Evolutionary conservation across 163 green algal genomes (phyloP).

Genomic region (Scenedesmus sp.): DNA sequence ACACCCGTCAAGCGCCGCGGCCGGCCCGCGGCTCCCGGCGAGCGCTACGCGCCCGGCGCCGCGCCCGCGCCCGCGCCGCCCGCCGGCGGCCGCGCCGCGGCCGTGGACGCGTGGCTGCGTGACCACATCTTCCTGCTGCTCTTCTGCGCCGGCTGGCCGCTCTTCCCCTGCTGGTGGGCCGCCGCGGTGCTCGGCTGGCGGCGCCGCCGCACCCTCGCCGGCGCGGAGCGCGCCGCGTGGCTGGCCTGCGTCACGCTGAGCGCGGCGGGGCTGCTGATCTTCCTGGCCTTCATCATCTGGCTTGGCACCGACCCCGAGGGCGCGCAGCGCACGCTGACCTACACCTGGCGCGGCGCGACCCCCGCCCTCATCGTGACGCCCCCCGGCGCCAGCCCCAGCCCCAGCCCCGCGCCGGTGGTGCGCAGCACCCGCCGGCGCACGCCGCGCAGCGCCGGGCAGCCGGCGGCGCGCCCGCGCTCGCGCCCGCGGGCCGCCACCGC

Average conservation of each 20-base stretch:
- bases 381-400: too few relatives aligned
- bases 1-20: too few relatives aligned
- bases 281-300: slow-evolving; percentile 34
- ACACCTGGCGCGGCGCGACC: too few relatives aligned
- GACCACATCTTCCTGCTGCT: slow-evolving; percentile 4
- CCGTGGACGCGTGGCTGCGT: neutral
- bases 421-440: too few relatives aligned
- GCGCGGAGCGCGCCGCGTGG: neutral
- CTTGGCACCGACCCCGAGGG: slow-evolving; percentile 16
- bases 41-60: slow-evolving; percentile 11
- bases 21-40: too few relatives aligned
- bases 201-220: neutral
- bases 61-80: neutral
- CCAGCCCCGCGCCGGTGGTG: too few relatives aligned
- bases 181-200: slow-evolving; percentile 5
- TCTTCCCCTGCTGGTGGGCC: slow-evolving; percentile 29
- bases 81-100: too few relatives aligned
- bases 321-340: neutral
- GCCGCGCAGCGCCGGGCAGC: too few relatives aligned
- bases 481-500: too few relatives aligned
- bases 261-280: neutral
- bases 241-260: neutral
- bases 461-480: too few relatives aligned
- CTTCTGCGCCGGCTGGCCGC: slow-evolving; percentile 2
- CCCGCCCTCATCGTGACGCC: too few relatives aligned